These are phyloP conservation scores for Acarospora socialis DNA, from an alignment of 2,329 filamentous ascomycete species.

Conservation along the genomic window DNA sequence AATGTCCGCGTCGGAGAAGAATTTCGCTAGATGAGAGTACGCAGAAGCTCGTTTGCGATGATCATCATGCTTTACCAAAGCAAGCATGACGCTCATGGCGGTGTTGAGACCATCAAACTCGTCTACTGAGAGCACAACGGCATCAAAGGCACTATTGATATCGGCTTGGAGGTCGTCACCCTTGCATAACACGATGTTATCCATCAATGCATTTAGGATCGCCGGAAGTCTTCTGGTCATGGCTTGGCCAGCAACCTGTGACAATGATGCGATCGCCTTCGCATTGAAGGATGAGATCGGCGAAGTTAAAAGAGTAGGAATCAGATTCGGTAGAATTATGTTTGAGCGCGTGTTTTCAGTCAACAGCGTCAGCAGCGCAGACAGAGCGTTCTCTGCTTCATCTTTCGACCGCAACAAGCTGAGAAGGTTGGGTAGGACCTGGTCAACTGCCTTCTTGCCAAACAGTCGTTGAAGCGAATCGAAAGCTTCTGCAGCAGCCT, in stretches of 20 bases:
- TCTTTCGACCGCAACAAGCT: slow-evolving; percentile 75
- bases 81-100: slow-evolving; percentile 83
- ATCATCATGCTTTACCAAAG: slow-evolving; percentile 82
- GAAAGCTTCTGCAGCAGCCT: slow-evolving; percentile 93
- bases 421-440: slow-evolving; percentile 84
- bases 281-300: slow-evolving; percentile 94
- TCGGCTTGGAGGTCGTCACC: slow-evolving; percentile 63
- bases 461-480: slow-evolving; percentile 87
- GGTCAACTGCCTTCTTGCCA: slow-evolving; percentile 87
- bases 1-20: slow-evolving; percentile 65
- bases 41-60: slow-evolving; percentile 69
- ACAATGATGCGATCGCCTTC: slow-evolving; percentile 79
- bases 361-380: slow-evolving; percentile 81
- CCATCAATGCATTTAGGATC: slow-evolving; percentile 88
- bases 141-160: slow-evolving; percentile 69
- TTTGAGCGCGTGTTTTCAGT: slow-evolving; percentile 90
- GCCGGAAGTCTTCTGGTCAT: slow-evolving; percentile 83
- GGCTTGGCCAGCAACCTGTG: slow-evolving; percentile 74
- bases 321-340: slow-evolving; percentile 89
- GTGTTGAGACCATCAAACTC: slow-evolving; percentile 93
- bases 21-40: slow-evolving; percentile 65
- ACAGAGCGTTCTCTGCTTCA: slow-evolving; percentile 80
- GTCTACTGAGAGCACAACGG: slow-evolving; percentile 81
- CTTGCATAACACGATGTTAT: slow-evolving; percentile 67
- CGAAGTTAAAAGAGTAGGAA: slow-evolving; percentile 78